Evolutionary conservation across 805 yeast species (phyloP), one percentile per base, ranked within the genome.

Genomic region (Komagataella phaffii): DNA sequence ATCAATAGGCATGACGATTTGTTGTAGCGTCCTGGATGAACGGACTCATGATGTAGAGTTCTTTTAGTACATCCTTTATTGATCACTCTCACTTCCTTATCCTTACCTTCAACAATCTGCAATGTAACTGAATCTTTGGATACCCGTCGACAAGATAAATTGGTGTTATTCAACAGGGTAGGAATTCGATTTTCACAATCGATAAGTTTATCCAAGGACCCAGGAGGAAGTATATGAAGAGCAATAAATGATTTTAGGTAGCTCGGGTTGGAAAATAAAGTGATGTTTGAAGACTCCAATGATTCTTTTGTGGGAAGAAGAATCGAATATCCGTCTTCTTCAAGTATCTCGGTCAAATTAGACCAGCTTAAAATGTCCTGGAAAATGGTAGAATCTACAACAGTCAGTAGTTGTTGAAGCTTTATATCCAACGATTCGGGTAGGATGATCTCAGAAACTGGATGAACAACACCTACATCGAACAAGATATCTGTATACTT

Each of bases 391-490:
- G 81, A 73, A 18, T 74, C 76, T 2, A 84, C 77, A 0, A 85
- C 72, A 3, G 60, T 60, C 7, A 88, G 66, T 50, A 90, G 70
- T 51, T 88, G 83, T 3, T 54, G 48, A 8, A 83, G 63, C 0
- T 81, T 59, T 2, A 90, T 75, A 6, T 71, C 62, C 30, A 90
- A 63, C 21, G 68, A 64, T 0, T 67, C 62, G 0, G 96, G 96
- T 14, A 86, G 66, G 3, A 77, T 56, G 1, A 86, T 69, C 4
- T 73, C 64, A 44, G 74, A 68, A 10, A 85, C 68, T 1, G 90
- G 80, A 61, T 88, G 96, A 1, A 85, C 78, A 0, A 90, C 96
- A 1, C 98, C 98, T 62, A 85, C 84, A 55, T 78, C 80, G 62
- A 86, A 90, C 12, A 90, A 61, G 6, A 87, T 75, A 61, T 90